Base-by-base conservation (phyloP, 1,284 basidiomycete genomes). In the Bondarzewia mesenterica region DNA sequence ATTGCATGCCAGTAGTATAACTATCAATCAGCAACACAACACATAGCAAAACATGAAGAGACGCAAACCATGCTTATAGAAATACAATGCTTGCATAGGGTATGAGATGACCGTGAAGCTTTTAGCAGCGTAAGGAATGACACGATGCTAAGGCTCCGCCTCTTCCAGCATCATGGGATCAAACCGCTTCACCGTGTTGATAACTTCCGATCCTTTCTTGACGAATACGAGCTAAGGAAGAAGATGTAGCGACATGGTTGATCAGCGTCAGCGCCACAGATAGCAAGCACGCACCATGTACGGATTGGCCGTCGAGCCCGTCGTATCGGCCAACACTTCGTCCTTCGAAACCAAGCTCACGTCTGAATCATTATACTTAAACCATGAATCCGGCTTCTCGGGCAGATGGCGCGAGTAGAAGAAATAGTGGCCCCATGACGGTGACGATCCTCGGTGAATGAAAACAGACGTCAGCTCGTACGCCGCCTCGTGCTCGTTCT, bases 391-490 rank as follows among this genome's bases (percentile, higher is more conserved):
- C 5, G 83, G 80, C 15, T 80, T 67, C 25, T 78, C 73, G 0
- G 89, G 89, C 20, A 92, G 70, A 60, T 91, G 76, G 39, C 91
- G 77, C 50, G 89, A 88, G 61, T 91, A 91, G 66, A 93, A 89
- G 69, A 89, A 93, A 63, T 93, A 90, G 65, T 93, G 87, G 23
- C 91, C 91, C 69, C 83, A 91, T 4, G 81, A 84, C 1, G 87
- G 83, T 18, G 85, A 85, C 15, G 80, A 77, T 38, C 93, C 93
- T 36, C 95, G 85, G 66, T 99, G 95, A 58, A 98, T 90, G 68
- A 98, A 99, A 12, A 98, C 94, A 12, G 91, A 90, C 0, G 91
- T 93, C 37, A 99, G 75, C 60, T 95, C 90, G 63, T 98, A 99
- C 46, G 86, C 83, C 21, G 80, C 81, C 23, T 77, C 69, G 6